Evolutionary conservation across 441 rosid species (phyloP).

Genomic region (Euphorbia schlechtendalii): DNA sequence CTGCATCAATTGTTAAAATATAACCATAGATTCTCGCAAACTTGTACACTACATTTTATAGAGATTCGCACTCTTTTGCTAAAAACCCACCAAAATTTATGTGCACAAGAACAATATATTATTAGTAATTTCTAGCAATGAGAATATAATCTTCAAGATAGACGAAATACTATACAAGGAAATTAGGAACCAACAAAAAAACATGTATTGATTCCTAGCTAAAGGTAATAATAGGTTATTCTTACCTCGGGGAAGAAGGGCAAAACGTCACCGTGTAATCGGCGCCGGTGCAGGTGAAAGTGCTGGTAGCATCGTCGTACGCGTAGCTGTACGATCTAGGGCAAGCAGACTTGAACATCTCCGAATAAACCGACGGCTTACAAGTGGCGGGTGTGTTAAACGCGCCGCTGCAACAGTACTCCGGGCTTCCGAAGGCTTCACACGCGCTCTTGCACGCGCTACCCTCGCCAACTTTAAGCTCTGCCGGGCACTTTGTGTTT

Average conservation of each 20-base stretch:
- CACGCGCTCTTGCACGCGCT: slow-evolving; percentile 94
- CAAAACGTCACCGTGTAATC: slow-evolving; percentile 84
- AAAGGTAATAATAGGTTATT: not conserved
- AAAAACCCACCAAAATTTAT: no score
- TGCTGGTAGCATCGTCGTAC: slow-evolving; percentile 90
- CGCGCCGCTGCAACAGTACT: slow-evolving; percentile 82
- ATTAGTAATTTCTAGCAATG: no score
- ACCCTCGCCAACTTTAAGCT: slow-evolving; percentile 51
- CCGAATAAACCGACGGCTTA: slow-evolving; percentile 64
- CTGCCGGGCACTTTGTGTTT: slow-evolving; percentile 68
- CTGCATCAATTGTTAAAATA: no score
- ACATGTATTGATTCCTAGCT: not conserved
- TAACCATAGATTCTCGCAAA: not conserved
- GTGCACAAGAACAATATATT: no score
- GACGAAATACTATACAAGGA: no score
- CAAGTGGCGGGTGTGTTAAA: slow-evolving; percentile 70
- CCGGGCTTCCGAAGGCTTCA: slow-evolving; percentile 67
- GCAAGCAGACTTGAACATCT: slow-evolving; percentile 66
- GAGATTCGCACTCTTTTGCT: not conserved
- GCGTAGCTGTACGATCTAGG: slow-evolving; percentile 91
- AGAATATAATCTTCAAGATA: no score
- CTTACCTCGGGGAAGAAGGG: slow-evolving; percentile 71
- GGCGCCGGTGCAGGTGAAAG: slow-evolving; percentile 72
- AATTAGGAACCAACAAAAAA: not conserved
- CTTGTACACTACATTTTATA: not conserved